These are phyloP conservation scores for Hypoxylon sp. DNA, from an alignment of 2,329 filamentous ascomycete species.

Conservation along the genomic window DNA sequence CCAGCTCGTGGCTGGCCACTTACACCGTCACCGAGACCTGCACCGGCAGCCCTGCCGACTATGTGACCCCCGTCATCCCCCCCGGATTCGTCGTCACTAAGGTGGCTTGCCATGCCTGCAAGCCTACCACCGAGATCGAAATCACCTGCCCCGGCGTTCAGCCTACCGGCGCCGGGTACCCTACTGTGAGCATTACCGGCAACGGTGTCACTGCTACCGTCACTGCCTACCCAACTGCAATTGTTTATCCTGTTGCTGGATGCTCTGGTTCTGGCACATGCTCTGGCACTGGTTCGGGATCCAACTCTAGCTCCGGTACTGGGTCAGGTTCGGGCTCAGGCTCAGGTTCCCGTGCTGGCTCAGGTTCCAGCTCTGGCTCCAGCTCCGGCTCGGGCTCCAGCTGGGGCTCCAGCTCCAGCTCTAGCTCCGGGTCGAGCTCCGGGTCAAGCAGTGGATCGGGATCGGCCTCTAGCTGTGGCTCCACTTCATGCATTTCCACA, in stretches of 20 bases:
- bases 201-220: slow-evolving; percentile 57
- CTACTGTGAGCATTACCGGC: slow-evolving; percentile 52
- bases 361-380: slow-evolving; percentile 14
- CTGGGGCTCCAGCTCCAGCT: slow-evolving; percentile 10
- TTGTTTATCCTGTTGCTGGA: slow-evolving; percentile 12
- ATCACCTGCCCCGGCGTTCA: slow-evolving; percentile 58
- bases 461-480: slow-evolving; percentile 19
- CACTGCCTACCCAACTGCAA: slow-evolving; percentile 36
- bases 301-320: slow-evolving; percentile 17
- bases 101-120: slow-evolving; percentile 56
- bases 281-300: slow-evolving; percentile 15
- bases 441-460: slow-evolving; percentile 8
- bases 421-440: slow-evolving; percentile 14
- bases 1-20: slow-evolving; percentile 58
- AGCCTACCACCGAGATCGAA: slow-evolving; percentile 52
- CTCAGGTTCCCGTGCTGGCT: slow-evolving; percentile 3
- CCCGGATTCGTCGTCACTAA: slow-evolving; percentile 59
- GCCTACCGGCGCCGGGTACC: slow-evolving; percentile 50
- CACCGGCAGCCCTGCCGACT: slow-evolving; percentile 52
- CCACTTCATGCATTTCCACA: slow-evolving; percentile 2
- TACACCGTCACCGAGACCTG: slow-evolving; percentile 60
- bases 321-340: slow-evolving; percentile 10
- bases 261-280: slow-evolving; percentile 22
- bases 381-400: slow-evolving; percentile 7
- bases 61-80: slow-evolving; percentile 53